A percentile compares a stretch with the other conserved stretches of the same genome.
Conservation (phyloP, 768 basidiomycete genomes). For the Boletus pseudo-olivaceus region DNA sequence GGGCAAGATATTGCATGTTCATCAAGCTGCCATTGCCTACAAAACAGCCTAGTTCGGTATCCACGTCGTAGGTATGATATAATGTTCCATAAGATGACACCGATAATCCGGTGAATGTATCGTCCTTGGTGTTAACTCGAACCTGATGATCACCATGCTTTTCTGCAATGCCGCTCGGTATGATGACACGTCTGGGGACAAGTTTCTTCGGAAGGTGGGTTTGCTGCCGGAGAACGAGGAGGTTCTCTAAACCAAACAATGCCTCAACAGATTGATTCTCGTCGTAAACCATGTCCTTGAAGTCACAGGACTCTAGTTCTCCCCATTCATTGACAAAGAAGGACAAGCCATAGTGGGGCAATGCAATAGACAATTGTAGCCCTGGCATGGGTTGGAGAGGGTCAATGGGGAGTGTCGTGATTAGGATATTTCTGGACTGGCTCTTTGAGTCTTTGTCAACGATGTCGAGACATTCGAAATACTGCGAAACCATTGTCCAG, state of each 20-base stretch:
- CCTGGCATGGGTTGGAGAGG: not conserved
- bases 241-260: slow-evolving; percentile 38
- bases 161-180: not conserved
- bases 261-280: slow-evolving; percentile 36
- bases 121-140: not conserved
- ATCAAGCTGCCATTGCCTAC: slow-evolving; percentile 16
- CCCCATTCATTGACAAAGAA: slow-evolving; percentile 32
- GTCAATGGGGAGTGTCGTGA: slow-evolving; percentile 11
- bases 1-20: slow-evolving; percentile 31
- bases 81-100: too few species aligned
- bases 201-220: not conserved
- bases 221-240: slow-evolving; percentile 25
- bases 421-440: slow-evolving; percentile 1
- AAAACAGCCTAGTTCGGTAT: slow-evolving; percentile 13
- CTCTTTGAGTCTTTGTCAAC: too few species aligned
- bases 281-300: slow-evolving; percentile 38
- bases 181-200: not conserved
- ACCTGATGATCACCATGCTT: not conserved
- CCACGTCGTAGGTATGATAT: not conserved
- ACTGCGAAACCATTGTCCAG: slow-evolving; percentile 14
- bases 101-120: too few species aligned
- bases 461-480: not conserved
- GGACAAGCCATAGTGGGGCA: slow-evolving; percentile 36
- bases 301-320: slow-evolving; percentile 36
- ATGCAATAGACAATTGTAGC: slow-evolving; percentile 13